Evolutionary conservation across 2,329 filamentous ascomycete genomes (phyloP).

Genomic region (Botrytis fragariae): DNA sequence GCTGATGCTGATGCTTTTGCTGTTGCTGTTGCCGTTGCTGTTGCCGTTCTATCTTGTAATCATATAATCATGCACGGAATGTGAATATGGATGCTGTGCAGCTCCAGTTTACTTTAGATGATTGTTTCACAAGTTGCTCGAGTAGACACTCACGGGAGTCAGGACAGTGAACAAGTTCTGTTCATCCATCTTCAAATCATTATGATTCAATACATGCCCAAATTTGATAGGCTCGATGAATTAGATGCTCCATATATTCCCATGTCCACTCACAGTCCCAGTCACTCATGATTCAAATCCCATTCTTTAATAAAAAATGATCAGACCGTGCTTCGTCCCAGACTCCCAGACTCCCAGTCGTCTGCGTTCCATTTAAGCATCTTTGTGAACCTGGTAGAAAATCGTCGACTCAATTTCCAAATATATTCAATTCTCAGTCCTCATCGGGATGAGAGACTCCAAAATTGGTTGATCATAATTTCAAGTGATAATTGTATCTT

Average conservation of each 20-base stretch:
- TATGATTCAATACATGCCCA: neutral
- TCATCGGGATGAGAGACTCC: neutral
- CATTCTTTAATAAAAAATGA: neutral
- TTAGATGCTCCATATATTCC: neutral
- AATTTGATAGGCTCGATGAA: neutral
- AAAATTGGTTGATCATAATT: conserved; percentile 16
- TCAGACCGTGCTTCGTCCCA: neutral
- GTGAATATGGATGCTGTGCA: neutral
- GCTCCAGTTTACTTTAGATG: neutral
- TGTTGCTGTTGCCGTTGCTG: neutral
- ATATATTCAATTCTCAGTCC: neutral
- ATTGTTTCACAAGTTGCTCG: neutral
- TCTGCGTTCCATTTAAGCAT: conserved; percentile 3
- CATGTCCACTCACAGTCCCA: too few species aligned
- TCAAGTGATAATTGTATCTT: neutral
- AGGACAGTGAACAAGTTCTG: neutral
- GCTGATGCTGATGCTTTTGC: too few species aligned
- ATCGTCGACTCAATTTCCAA: conserved; percentile 7
- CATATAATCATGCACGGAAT: neutral
- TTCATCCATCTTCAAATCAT: neutral
- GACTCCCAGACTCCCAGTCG: neutral
- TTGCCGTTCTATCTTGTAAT: neutral
- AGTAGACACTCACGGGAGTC: neutral
- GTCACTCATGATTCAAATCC: neutral
- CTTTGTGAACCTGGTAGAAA: neutral